phyloP scores from a whole-genome alignment of 2,329 filamentous ascomycete species.

The Trichothecium sympodiale region DNA sequence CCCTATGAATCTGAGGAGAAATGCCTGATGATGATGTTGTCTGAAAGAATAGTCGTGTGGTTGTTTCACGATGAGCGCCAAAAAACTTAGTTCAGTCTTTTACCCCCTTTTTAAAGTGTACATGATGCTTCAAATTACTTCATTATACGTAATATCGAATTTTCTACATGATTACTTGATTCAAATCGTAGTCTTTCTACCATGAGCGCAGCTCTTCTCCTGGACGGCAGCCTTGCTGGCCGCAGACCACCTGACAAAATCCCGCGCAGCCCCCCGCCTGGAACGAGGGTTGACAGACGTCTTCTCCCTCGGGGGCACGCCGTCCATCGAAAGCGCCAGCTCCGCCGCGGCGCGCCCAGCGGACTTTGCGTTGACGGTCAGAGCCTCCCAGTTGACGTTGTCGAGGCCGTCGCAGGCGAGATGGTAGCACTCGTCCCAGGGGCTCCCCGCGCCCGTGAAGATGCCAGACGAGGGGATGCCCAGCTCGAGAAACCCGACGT shows the following conservation, averaged over 20 bases:
- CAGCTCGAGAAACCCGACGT: slow-evolving; percentile 26
- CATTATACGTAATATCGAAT: no score
- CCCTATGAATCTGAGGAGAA: slow-evolving; percentile 9
- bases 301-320: slow-evolving; percentile 13
- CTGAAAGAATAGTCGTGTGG: no score
- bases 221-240: slow-evolving; percentile 3
- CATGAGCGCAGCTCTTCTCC: slow-evolving; percentile 4
- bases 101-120: no score
- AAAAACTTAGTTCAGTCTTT: no score
- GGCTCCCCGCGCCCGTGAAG: slow-evolving; percentile 26
- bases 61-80: no score
- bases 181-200: slow-evolving; percentile 3
- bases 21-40: no score
- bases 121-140: no score
- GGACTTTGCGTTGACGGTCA: slow-evolving; percentile 18
- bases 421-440: slow-evolving; percentile 19
- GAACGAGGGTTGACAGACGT: slow-evolving; percentile 10
- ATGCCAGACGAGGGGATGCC: slow-evolving; percentile 28
- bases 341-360: slow-evolving; percentile 35
- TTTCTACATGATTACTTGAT: background rate
- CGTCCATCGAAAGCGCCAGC: slow-evolving; percentile 14
- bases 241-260: slow-evolving; percentile 6
- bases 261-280: slow-evolving; percentile 7
- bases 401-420: slow-evolving; percentile 20
- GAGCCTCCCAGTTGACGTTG: slow-evolving; percentile 23